Percentiles rank a stretch among this genome's conserved stretches.
phyloP scores from a whole-genome alignment of 2,329 filamentous ascomycete genomes.

The Thermoascus crustaceus region DNA sequence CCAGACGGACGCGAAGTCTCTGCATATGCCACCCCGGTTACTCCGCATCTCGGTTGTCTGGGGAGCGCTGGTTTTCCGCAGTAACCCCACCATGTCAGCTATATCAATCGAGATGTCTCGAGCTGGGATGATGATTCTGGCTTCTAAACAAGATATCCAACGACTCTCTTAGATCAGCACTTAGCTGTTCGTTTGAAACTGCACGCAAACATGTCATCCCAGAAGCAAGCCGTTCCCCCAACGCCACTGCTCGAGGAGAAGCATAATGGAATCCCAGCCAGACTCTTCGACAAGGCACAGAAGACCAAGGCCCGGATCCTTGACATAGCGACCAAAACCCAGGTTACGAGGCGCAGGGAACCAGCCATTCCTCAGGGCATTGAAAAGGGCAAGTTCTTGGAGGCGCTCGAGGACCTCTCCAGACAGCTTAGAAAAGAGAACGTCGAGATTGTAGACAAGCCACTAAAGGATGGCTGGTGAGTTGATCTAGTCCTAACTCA shows the following conservation, averaged over 20 bases:
- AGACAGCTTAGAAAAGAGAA: slow-evolving; percentile 28
- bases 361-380: slow-evolving; percentile 31
- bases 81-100: too few species aligned
- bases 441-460: slow-evolving; percentile 36
- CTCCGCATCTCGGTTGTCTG: too few species aligned
- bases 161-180: too few species aligned
- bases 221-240: slow-evolving; percentile 1
- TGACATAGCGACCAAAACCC: slow-evolving; percentile 6
- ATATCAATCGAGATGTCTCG: too few species aligned
- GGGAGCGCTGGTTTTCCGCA: too few species aligned
- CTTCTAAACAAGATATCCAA: too few species aligned
- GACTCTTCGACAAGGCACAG: slow-evolving; percentile 6
- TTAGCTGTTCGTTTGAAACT: background rate
- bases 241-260: slow-evolving; percentile 6
- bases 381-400: slow-evolving; percentile 25
- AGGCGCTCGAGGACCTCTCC: slow-evolving; percentile 30
- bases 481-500: background rate
- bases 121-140: too few species aligned
- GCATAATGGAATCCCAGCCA: slow-evolving; percentile 6
- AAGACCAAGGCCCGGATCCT: slow-evolving; percentile 6
- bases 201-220: background rate
- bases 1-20: too few species aligned
- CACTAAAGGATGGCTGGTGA: slow-evolving; percentile 34
- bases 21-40: too few species aligned
- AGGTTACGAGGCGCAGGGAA: slow-evolving; percentile 3